phyloP scores from a whole-genome alignment of 2,329 filamentous ascomycete species.

The Ceratocystis cacaofunesta region DNA sequence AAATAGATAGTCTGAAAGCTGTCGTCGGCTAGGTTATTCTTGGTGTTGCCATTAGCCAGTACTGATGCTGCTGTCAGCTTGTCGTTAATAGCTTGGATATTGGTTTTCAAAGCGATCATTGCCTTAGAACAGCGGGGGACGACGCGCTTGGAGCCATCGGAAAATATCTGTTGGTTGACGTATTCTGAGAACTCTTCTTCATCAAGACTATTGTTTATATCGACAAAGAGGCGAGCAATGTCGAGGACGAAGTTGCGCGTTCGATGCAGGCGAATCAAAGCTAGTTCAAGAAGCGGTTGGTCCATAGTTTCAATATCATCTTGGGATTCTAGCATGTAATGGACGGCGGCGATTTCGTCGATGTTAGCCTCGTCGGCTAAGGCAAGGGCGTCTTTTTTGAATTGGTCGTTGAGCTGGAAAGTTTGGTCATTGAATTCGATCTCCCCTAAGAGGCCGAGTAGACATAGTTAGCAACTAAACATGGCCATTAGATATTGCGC shows the following conservation, averaged over 20 bases:
- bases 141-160: constrained; percentile 40
- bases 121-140: constrained; percentile 59
- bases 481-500: background rate
- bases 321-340: constrained; percentile 59
- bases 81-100: constrained; percentile 62
- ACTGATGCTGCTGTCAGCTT: constrained; percentile 61
- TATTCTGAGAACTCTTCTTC: constrained; percentile 34
- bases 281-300: constrained; percentile 58
- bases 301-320: constrained; percentile 54
- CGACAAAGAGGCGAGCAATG: constrained; percentile 62
- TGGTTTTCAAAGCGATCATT: constrained; percentile 62
- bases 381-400: constrained; percentile 66
- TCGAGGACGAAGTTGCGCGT: constrained; percentile 71
- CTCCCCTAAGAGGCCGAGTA: constrained; percentile 43
- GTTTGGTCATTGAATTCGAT: constrained; percentile 57
- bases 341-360: constrained; percentile 74
- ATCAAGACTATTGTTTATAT: constrained; percentile 41
- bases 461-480: background rate
- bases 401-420: constrained; percentile 72
- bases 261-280: constrained; percentile 77
- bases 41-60: constrained; percentile 48
- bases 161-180: constrained; percentile 41
- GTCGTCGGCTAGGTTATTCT: constrained; percentile 38
- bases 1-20: constrained; percentile 65
- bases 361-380: constrained; percentile 80